phyloP scores from a whole-genome alignment of 345 rosid genomes.

The Dipteronia sinensis region DNA sequence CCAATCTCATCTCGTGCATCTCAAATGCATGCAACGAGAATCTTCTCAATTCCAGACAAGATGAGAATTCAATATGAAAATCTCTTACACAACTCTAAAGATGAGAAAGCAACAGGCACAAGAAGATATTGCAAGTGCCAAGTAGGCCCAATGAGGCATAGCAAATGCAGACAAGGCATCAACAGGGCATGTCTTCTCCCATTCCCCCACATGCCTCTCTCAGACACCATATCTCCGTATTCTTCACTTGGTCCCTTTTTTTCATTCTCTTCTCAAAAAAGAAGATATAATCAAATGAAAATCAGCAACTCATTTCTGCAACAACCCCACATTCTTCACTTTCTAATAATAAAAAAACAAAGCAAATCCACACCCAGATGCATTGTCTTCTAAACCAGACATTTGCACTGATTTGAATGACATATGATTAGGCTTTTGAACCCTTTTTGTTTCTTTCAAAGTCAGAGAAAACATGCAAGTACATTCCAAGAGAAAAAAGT shows the following conservation, averaged over 20 bases:
- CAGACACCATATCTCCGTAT: not conserved
- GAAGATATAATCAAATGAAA: not conserved
- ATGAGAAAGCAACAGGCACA: not conserved
- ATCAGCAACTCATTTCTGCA: too few species aligned
- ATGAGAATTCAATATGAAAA: not conserved
- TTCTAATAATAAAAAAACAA: not conserved
- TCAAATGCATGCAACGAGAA: too few species aligned
- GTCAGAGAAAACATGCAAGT: not conserved
- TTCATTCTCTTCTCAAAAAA: conserved; percentile 16
- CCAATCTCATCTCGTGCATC: too few species aligned
- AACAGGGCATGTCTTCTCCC: conserved; percentile 34
- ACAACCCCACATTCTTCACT: not conserved
- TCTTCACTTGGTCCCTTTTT: conserved; percentile 8
- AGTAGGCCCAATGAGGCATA: conserved; percentile 25
- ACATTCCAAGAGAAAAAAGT: conserved; percentile 1
- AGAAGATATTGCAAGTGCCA: conserved; percentile 14
- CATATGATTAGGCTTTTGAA: not conserved
- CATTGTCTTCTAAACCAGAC: conserved; percentile 22
- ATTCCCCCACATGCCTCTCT: conserved; percentile 32
- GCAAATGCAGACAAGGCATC: conserved; percentile 35
- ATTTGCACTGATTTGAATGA: conserved; percentile 7
- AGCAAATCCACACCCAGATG: not conserved
- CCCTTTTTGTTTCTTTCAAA: conserved; percentile 9
- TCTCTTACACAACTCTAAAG: not conserved
- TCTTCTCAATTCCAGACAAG: too few species aligned